Conservation (phyloP, 2,329 filamentous ascomycete species). For the Didymella pinodella region DNA sequence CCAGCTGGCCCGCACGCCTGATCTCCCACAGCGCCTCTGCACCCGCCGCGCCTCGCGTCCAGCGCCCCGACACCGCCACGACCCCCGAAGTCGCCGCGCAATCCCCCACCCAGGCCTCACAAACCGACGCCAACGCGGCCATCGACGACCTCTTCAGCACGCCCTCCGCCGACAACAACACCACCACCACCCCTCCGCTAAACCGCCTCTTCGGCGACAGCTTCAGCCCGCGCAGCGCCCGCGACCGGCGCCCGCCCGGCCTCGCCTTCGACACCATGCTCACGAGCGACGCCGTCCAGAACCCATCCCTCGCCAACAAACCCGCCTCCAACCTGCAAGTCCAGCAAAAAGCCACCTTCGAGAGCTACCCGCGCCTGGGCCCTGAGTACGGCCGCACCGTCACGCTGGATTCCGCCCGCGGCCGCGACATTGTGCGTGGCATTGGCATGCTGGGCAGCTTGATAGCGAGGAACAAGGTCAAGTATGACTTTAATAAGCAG, state of each 20-base stretch:
- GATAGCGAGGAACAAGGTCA: conserved; percentile 65
- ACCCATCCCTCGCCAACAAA: conserved; percentile 31
- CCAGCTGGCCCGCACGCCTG: conserved; percentile 28
- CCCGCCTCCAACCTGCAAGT: conserved; percentile 23
- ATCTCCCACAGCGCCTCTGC: conserved; percentile 19
- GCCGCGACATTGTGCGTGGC: conserved; percentile 59
- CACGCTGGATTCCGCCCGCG: conserved; percentile 41
- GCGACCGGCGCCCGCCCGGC: conserved; percentile 6
- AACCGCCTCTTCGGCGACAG: conserved; percentile 31
- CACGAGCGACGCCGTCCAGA: conserved; percentile 22
- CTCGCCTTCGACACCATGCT: conserved; percentile 35
- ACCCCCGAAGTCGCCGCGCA: conserved; percentile 5
- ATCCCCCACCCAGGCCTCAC: conserved; percentile 12
- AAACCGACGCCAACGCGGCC: conserved; percentile 23
- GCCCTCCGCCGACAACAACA: background rate
- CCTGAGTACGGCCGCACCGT: conserved; percentile 53
- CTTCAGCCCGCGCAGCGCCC: conserved; percentile 21
- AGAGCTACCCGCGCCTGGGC: conserved; percentile 47
- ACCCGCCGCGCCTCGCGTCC: conserved; percentile 25
- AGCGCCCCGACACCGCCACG: conserved; percentile 1
- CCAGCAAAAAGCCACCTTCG: conserved; percentile 33
- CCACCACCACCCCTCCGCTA: background rate
- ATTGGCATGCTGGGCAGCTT: conserved; percentile 54
- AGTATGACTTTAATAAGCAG: conserved; percentile 64
- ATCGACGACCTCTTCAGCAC: conserved; percentile 38